Base-by-base conservation (phyloP, 2,329 filamentous ascomycete species). In the Aspergillus brasiliensis region DNA sequence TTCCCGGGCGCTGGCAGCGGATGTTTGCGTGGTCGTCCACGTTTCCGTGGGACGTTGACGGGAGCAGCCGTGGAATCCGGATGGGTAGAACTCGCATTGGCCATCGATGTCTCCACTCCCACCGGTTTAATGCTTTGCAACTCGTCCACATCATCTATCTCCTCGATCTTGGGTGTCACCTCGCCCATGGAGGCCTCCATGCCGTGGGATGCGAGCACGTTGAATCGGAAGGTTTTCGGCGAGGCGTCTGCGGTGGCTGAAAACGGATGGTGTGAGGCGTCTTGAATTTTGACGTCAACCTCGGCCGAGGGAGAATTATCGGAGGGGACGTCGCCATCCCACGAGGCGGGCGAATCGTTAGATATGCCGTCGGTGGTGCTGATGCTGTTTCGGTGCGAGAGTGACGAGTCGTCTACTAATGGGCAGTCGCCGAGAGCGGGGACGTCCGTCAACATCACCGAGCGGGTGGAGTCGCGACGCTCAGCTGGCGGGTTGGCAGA, bases 21-120 rank as follows among this genome's bases (percentile, higher is more conserved):
- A 68, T 92, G 87, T 78, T 96, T 96, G 75, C 92, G 84, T 53
- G 92, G 92, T 57, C 92, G 84, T 34, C 92, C 92, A 70, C 92
- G 86, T 67, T 88, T 88, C 69, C 89, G 82, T 77, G 76, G 76
- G 64, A 74, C 70, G 51, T 67, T 63, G 58, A 66, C 74, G 69
- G 73, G 69, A 70, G 64, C 64, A 61, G 67, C 73, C 71, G 72
- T 60, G 63, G 63, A 48, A 54, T 63, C 60, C n/a, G 61, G 54
- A 51, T 65, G 62, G 57, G 56, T 54, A 25, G 61, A 57, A 47
- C 60, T 63, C 40, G 63, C 59, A 59, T 67, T 63, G 59, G 55
- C 61, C 57, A 60, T 60, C 40, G 31, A 34, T 34, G 64, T 58
- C 63, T 65, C 70, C 67, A 69, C 68, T 44, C 70, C 67, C n/a